Evolutionary conservation across 2,329 filamentous ascomycete genomes (phyloP).

Genomic region (Hirsutella thompsonii): DNA sequence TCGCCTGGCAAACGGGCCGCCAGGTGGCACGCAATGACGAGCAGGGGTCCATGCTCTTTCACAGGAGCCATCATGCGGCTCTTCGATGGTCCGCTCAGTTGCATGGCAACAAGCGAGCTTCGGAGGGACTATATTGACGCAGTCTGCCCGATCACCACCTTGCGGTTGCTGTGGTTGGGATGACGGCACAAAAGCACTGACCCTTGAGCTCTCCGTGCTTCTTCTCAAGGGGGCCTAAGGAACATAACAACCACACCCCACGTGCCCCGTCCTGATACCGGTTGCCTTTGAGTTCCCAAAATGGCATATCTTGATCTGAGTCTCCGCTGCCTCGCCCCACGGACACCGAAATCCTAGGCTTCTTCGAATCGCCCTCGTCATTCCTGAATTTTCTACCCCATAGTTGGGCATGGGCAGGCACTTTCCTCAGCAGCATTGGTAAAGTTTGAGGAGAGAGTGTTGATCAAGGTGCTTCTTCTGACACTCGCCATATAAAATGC

Average conservation of each 20-base stretch:
- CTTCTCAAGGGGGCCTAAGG: not conserved
- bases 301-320: not conserved
- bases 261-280: not conserved
- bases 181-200: slow-evolving; percentile 1
- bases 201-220: slow-evolving; percentile 1
- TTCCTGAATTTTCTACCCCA: not conserved
- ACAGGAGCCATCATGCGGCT: slow-evolving; percentile 7
- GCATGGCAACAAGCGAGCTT: slow-evolving; percentile 4
- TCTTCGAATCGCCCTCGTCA: not conserved
- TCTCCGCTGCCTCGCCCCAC: not conserved
- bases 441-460: too few species aligned
- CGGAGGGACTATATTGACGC: slow-evolving; percentile 1
- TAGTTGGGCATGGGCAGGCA: too few species aligned
- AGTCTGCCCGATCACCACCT: not conserved
- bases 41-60: slow-evolving; percentile 1
- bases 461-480: too few species aligned
- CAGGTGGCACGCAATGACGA: slow-evolving; percentile 3
- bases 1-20: slow-evolving; percentile 6
- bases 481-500: too few species aligned
- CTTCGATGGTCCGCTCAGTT: slow-evolving; percentile 5
- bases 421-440: too few species aligned
- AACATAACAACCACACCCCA: not conserved
- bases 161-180: slow-evolving; percentile 3
- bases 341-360: not conserved
- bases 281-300: slow-evolving; percentile 1